Base-by-base conservation (phyloP, 495 filamentous ascomycete species). In the Lindgomyces ingoldianus region DNA sequence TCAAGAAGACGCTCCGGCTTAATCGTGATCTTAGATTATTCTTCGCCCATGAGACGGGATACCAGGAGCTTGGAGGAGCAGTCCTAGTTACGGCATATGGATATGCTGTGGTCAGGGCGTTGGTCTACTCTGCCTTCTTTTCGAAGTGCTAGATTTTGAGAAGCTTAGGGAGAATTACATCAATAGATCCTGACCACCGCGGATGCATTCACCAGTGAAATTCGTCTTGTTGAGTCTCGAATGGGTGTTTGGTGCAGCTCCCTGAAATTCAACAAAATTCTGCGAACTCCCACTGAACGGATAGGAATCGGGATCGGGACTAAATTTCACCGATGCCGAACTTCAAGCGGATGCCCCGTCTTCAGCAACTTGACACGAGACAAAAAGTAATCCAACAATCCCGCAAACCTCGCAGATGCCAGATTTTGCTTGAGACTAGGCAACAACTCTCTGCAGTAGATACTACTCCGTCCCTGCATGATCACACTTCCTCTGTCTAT, bases 1-100 rank as follows among this genome's bases (percentile, higher is more conserved):
- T 88, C 85, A 87, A 86, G 86, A 83, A 84, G 85, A 80, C 81
- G 89, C 91, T 93, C 91, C 91, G 90, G 91, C 91, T 96, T 94
- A 96, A 91, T 94, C 85, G 89, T 84, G 87, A 86, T 87, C 89
- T 74, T 16, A 60, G 30, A 44, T 78, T 72, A 22, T 73, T 85
- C 77, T 85, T 77, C 81, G 84, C 84, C 81, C 11, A 25, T 42
- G 27, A 16, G 68, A 68, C 68, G 24, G 49, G 49, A 33, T 71
- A 71, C 68, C 68, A 62, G 68, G 65, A 65, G 48, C 52, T 65
- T 60, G 41, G 21, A 50, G 18, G 61, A 46, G 52, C 16, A 36
- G 44, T 62, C 60, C 64, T 62, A 71, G 68, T 71, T 71, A 71
- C 68, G 65, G 68, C 46, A 27, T 62, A 19, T 12, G 42, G n/a